A percentile compares a stretch with the other conserved stretches of the same genome.
These are phyloP conservation scores for Urostyla sp. DNA, from an alignment of 73 alveolate species.

Conservation along the genomic window DNA sequence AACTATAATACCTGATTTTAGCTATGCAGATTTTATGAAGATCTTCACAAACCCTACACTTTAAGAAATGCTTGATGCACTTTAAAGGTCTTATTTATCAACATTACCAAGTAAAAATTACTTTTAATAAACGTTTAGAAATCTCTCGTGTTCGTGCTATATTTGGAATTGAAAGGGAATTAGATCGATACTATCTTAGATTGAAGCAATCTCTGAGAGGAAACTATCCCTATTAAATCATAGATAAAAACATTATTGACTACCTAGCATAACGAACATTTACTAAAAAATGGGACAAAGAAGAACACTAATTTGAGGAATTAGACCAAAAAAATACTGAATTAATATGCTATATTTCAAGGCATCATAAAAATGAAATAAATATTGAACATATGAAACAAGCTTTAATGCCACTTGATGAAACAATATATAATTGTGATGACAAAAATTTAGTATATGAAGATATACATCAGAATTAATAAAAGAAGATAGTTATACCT, in stretches of 20 bases:
- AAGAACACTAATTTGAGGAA: slow-evolving; percentile 29
- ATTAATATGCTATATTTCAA: slow-evolving; percentile 38
- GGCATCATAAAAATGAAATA: slow-evolving; percentile 1
- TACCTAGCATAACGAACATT: slow-evolving; percentile 26
- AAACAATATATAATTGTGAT: not conserved
- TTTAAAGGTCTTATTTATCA: slow-evolving; percentile 34
- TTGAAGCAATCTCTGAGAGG: slow-evolving; percentile 32
- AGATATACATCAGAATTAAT: not conserved
- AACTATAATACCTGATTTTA: slow-evolving; percentile 68
- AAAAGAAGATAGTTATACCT: slow-evolving; percentile 1
- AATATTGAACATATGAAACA: slow-evolving; percentile 14
- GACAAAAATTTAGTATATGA: not conserved
- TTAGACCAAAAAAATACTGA: not conserved
- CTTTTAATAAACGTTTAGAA: not conserved
- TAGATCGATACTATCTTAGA: slow-evolving; percentile 68
- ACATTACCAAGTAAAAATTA: slow-evolving; percentile 54
- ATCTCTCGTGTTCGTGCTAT: slow-evolving; percentile 59
- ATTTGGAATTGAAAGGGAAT: slow-evolving; percentile 73
- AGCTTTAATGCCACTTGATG: not conserved
- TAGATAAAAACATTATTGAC: slow-evolving; percentile 33
- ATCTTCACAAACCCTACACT: slow-evolving; percentile 65
- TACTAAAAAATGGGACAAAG: slow-evolving; percentile 28
- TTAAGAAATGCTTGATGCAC: slow-evolving; percentile 58
- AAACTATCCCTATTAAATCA: not conserved
- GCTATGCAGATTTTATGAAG: slow-evolving; percentile 49